A percentile compares a stretch with the other conserved stretches of the same genome.
phyloP scores from a whole-genome alignment of 345 rosid genomes.

The Moricandia moricandioides region DNA sequence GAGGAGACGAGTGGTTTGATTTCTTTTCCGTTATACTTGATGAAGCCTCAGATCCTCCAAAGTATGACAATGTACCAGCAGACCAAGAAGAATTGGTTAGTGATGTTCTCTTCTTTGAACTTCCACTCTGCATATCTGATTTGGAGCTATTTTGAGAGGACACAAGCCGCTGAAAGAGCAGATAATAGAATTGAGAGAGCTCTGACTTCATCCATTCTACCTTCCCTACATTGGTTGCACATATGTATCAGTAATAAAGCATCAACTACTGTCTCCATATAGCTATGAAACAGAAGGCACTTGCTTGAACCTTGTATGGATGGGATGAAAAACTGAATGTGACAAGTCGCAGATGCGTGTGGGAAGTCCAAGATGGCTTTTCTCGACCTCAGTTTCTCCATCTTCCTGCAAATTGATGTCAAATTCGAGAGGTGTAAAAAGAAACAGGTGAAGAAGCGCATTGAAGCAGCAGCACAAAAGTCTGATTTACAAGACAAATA shows the following conservation, averaged over 20 bases:
- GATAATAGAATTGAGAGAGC: conserved; percentile 39
- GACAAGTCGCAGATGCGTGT: conserved; percentile 61
- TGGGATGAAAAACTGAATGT: conserved; percentile 60
- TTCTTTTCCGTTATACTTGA: conserved; percentile 30
- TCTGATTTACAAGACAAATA: background rate
- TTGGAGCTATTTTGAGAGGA: conserved; percentile 32
- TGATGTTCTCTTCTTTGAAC: conserved; percentile 33
- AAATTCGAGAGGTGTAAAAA: background rate
- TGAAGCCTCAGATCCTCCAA: no score
- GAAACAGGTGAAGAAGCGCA: background rate
- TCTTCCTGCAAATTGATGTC: conserved; percentile 52
- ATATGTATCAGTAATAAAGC: conserved; percentile 18
- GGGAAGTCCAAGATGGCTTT: conserved; percentile 55
- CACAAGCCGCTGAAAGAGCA: conserved; percentile 27
- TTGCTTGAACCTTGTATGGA: conserved; percentile 54
- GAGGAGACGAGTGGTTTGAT: conserved; percentile 44
- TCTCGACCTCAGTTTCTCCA: conserved; percentile 62
- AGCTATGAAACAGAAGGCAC: background rate
- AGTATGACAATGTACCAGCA: conserved; percentile 35
- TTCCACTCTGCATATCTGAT: conserved; percentile 38
- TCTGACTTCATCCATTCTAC: conserved; percentile 38
- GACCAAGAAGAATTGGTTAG: conserved; percentile 41
- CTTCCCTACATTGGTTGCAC: conserved; percentile 42
- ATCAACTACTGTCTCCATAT: conserved; percentile 11
- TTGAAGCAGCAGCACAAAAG: background rate